Evolutionary conservation across 169 alveolate species (phyloP).

Genomic region (Ichthyophthirius multifiliis): DNA sequence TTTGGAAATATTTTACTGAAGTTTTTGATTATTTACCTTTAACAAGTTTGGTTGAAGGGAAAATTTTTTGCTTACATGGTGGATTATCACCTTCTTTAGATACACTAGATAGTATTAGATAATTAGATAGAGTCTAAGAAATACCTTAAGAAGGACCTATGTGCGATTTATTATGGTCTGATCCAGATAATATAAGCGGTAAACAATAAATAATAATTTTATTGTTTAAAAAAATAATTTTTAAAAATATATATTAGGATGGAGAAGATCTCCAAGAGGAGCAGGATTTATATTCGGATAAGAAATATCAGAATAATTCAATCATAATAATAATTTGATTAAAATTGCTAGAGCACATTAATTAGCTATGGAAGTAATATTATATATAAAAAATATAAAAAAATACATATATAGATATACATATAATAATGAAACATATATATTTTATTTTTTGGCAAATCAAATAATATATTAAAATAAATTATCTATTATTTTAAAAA

Average conservation of each 20-base stretch:
- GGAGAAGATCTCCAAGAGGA: constrained; percentile 60
- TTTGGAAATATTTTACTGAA: constrained; percentile 52
- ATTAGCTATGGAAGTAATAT: constrained; percentile 45
- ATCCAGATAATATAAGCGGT: constrained; percentile 48
- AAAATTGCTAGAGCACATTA: constrained; percentile 62
- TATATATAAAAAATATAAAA: neutral
- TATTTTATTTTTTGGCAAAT: too few relatives aligned
- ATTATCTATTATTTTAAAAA: too few relatives aligned
- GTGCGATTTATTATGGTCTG: constrained; percentile 48
- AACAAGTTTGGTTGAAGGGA: constrained; percentile 51
- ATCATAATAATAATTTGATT: constrained; percentile 47
- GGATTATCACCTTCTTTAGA: constrained; percentile 49
- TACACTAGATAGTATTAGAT: constrained; percentile 42
- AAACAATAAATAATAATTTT: neutral
- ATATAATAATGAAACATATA: too few relatives aligned
- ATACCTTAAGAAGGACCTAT: constrained; percentile 44
- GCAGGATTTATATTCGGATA: constrained; percentile 66
- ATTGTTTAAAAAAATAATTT: neutral
- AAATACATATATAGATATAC: too few relatives aligned
- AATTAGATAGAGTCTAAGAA: constrained; percentile 42
- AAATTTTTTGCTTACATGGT: constrained; percentile 64
- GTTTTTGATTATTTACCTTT: constrained; percentile 48
- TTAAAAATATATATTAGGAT: constrained; percentile 36
- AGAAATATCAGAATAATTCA: constrained; percentile 62
- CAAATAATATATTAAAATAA: too few relatives aligned